These are phyloP conservation scores for Aspergillus ibericus DNA, from an alignment of 2,329 filamentous ascomycete species.

Conservation along the genomic window DNA sequence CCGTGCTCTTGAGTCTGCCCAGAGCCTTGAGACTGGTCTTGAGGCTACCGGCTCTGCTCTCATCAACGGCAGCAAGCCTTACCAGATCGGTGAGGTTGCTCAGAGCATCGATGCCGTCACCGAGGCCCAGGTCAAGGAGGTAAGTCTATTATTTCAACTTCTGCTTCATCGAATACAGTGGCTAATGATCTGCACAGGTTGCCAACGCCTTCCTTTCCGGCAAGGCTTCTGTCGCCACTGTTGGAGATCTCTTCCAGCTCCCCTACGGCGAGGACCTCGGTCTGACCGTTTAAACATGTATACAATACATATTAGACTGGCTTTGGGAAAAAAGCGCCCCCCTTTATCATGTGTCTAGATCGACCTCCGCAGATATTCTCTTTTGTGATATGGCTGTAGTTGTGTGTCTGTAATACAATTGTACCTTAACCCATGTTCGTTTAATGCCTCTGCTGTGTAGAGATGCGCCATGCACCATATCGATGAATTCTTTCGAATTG, in stretches of 20 bases:
- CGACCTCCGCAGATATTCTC: constrained; percentile 37
- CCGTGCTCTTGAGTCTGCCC: constrained; percentile 76
- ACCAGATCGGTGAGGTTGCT: constrained; percentile 77
- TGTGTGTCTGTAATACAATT: constrained; percentile 43
- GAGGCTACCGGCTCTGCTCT: constrained; percentile 83
- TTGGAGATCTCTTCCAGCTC: constrained; percentile 87
- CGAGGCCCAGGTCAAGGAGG: constrained; percentile 79
- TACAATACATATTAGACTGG: constrained; percentile 39
- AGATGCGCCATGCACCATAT: not conserved
- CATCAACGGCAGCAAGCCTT: constrained; percentile 75
- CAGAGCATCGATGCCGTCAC: constrained; percentile 79
- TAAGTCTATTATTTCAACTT: constrained; percentile 51
- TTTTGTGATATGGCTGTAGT: constrained; percentile 38
- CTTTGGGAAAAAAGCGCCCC: constrained; percentile 31
- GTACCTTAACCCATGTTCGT: constrained; percentile 32
- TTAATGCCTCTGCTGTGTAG: constrained; percentile 1
- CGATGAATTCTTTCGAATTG: not conserved
- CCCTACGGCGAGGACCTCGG: constrained; percentile 94
- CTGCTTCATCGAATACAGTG: constrained; percentile 23
- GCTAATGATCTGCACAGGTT: constrained; percentile 55
- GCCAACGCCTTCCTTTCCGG: constrained; percentile 83
- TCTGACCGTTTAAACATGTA: constrained; percentile 75
- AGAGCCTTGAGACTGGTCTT: constrained; percentile 74
- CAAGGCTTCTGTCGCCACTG: constrained; percentile 84
- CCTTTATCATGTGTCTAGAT: constrained; percentile 38